A percentile compares a stretch with the other conserved stretches of the same genome.
Conservation (phyloP, 371 early-diverging fungal genomes). For the Circinella umbellata region DNA sequence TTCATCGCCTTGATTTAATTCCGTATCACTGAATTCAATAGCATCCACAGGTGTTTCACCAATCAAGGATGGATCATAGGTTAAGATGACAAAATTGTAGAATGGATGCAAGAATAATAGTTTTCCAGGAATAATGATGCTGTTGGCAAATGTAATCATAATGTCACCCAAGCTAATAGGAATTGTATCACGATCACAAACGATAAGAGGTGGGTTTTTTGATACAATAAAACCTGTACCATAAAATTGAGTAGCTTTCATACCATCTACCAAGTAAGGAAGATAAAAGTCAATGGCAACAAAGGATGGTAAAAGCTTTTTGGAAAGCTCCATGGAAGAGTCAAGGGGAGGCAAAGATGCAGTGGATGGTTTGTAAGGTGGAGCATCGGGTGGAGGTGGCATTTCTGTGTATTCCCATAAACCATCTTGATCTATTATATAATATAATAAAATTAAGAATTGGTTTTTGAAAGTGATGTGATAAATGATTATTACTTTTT, state of each 20-base stretch:
- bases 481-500: too few relatives aligned
- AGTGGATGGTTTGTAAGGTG: conserved; percentile 60
- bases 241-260: conserved; percentile 63
- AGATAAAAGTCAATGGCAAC: conserved; percentile 73
- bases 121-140: conserved; percentile 76
- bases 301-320: conserved; percentile 70
- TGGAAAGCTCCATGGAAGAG: conserved; percentile 61
- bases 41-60: conserved; percentile 78
- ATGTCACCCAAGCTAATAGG: conserved; percentile 81
- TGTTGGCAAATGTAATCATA: conserved; percentile 80
- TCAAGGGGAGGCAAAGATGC: conserved; percentile 68
- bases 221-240: conserved; percentile 84
- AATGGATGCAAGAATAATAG: conserved; percentile 78
- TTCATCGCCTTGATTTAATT: conserved; percentile 67
- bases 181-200: conserved; percentile 81
- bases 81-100: conserved; percentile 80
- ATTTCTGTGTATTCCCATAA: conserved; percentile 83
- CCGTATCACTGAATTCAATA: conserved; percentile 52
- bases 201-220: conserved; percentile 67
- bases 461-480: too few relatives aligned
- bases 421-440: conserved; percentile 65
- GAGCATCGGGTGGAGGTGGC: conserved; percentile 60
- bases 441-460: too few relatives aligned
- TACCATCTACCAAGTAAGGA: conserved; percentile 75
- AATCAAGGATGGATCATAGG: conserved; percentile 73